Percentiles rank a stretch among this genome's conserved stretches.
These are phyloP conservation scores for Phylloporus sp. DNA, from an alignment of 1,284 basidiomycete species.

Conservation along the genomic window DNA sequence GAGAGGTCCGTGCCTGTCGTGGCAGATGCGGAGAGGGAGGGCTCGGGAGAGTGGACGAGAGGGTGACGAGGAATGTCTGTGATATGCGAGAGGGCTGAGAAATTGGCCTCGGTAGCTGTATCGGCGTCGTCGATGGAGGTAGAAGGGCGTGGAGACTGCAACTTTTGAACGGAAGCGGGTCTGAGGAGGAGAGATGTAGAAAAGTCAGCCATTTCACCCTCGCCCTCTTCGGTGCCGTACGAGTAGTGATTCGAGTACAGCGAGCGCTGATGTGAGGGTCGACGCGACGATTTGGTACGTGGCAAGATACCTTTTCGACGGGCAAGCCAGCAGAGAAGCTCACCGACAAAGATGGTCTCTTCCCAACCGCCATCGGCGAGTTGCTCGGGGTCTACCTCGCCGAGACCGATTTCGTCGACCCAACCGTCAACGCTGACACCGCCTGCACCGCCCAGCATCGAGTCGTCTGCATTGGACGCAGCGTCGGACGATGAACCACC, in stretches of 20 bases:
- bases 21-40: slow-evolving; percentile 42
- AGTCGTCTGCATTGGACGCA: slow-evolving; percentile 23
- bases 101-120: not conserved
- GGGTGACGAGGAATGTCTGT: slow-evolving; percentile 38
- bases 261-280: slow-evolving; percentile 16
- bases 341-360: slow-evolving; percentile 64
- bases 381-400: slow-evolving; percentile 61
- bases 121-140: not conserved
- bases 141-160: not conserved
- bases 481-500: slow-evolving; percentile 19
- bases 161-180: slow-evolving; percentile 17
- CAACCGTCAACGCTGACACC: slow-evolving; percentile 35
- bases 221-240: slow-evolving; percentile 23
- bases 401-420: slow-evolving; percentile 59
- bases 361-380: slow-evolving; percentile 65
- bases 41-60: slow-evolving; percentile 37
- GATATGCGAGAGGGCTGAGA: slow-evolving; percentile 30
- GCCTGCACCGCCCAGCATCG: slow-evolving; percentile 18
- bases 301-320: slow-evolving; percentile 46
- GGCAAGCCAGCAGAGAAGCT: slow-evolving; percentile 69
- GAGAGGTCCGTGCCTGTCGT: slow-evolving; percentile 41
- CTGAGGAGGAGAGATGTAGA: slow-evolving; percentile 30
- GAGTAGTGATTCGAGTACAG: slow-evolving; percentile 29
- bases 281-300: slow-evolving; percentile 10
- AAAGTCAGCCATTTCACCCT: slow-evolving; percentile 23